These are phyloP conservation scores for Leucaena leucocephala DNA, from an alignment of 306 rosid species.

Conservation along the genomic window DNA sequence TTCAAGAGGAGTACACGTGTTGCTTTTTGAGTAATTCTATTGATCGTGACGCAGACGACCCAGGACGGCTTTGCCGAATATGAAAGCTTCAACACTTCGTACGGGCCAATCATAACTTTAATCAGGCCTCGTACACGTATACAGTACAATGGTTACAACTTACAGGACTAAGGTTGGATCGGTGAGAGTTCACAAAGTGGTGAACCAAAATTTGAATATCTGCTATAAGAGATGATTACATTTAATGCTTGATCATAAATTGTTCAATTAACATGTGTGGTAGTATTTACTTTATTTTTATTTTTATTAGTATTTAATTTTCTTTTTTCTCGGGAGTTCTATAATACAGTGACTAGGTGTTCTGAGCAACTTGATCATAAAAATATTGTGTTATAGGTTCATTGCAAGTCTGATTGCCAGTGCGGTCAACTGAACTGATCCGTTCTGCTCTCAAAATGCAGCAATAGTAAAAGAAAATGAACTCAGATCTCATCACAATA, in stretches of 20 bases:
- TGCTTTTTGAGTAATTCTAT: neutral
- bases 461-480: neutral
- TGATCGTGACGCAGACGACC: neutral
- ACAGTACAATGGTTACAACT: no score
- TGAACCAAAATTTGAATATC: no score
- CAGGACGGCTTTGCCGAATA: constrained; percentile 4
- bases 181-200: no score
- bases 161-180: no score
- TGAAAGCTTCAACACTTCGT: neutral
- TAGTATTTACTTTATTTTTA: neutral
- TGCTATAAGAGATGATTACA: no score
- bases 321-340: neutral
- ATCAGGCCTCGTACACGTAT: neutral
- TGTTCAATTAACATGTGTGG: neutral
- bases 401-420: no score
- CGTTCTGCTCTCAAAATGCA: neutral
- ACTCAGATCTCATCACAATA: neutral
- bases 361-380: no score
- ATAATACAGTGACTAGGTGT: no score
- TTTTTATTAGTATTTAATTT: neutral
- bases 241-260: neutral
- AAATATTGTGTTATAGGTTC: no score
- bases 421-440: neutral
- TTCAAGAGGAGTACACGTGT: neutral
- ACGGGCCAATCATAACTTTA: neutral